Base-by-base conservation (phyloP, 2,329 filamentous ascomycete genomes). In the Alternaria conjuncta region DNA sequence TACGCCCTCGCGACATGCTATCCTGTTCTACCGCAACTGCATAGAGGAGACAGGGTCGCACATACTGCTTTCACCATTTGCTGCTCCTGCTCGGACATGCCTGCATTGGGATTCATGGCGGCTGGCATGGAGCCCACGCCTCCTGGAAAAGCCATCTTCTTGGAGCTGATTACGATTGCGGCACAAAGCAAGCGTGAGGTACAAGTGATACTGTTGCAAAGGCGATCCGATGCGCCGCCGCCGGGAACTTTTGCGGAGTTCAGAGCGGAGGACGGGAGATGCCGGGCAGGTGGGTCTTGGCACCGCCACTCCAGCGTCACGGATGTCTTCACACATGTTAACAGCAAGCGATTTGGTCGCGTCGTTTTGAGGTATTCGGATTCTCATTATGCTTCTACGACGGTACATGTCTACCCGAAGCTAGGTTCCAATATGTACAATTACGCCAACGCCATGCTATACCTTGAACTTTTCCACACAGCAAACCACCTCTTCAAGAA, bases 51-150 rank as follows among this genome's bases (percentile, higher is more conserved):
- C 49, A 9, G 26, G 3, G 30, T 18, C 9, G 30, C 45, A 49
- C 58, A n/a, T 75, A 84, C 82, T 66, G 75, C 74, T 75, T 84
- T 85, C 64, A 84, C 81, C 80, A 84, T 84, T 67, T 82, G 78
- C 73, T 81, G 79, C 71, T 84, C 82, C 70, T 85, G 82, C 57
- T 80, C 79, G 1, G 74, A 75, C 75, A 81, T 78, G 51, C 79
- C 79, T 8, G 76, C 77, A 50, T 75, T 79, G 9, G 75, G 75
- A 56, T 78, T 74, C 74, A 75, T 71, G 45, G 68, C 66, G 6
- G 65, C 64, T 47, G 72, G 74, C 67, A 74, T 63, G 32, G 67
- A 66, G 61, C 64, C 71, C 43, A 69, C 64, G 4, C 67, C 70
- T 30, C 72, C 71, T 55, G 78, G 76, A 55, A 79, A 75, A 41